Evolutionary conservation across 345 rosid genomes (phyloP).

Genomic region (Hibiscus syriacus): DNA sequence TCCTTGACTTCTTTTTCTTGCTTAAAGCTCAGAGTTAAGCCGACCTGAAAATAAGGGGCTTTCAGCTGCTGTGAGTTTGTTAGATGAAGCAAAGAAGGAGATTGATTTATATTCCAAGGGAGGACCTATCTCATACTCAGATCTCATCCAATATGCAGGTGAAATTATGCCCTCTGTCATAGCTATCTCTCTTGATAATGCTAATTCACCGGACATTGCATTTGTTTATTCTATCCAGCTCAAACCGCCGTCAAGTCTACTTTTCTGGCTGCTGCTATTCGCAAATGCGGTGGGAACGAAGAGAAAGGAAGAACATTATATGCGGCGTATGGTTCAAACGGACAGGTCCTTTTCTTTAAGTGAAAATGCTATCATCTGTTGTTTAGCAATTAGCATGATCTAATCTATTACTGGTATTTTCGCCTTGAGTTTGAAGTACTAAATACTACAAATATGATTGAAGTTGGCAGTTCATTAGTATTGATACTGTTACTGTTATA

Average conservation of each 20-base stretch:
- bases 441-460: background rate
- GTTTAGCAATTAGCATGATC: no score
- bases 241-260: constrained; percentile 75
- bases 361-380: background rate
- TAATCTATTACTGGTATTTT: background rate
- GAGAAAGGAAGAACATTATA: constrained; percentile 69
- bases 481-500: constrained; percentile 10
- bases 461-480: background rate
- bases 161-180: background rate
- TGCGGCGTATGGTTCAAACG: constrained; percentile 73
- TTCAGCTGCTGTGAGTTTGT: constrained; percentile 42
- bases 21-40: constrained; percentile 88
- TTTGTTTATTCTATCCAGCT: constrained; percentile 31
- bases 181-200: background rate
- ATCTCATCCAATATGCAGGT: constrained; percentile 79
- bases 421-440: background rate
- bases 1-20: constrained; percentile 16
- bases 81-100: constrained; percentile 65
- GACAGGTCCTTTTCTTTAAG: constrained; percentile 51
- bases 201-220: background rate
- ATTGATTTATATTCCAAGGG: constrained; percentile 83
- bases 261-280: constrained; percentile 75
- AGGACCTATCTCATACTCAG: constrained; percentile 81
- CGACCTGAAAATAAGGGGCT: constrained; percentile 85
- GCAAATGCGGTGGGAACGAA: constrained; percentile 90